phyloP scores from a whole-genome alignment of 2,329 filamentous ascomycete genomes.

The Penicillium sp. region DNA sequence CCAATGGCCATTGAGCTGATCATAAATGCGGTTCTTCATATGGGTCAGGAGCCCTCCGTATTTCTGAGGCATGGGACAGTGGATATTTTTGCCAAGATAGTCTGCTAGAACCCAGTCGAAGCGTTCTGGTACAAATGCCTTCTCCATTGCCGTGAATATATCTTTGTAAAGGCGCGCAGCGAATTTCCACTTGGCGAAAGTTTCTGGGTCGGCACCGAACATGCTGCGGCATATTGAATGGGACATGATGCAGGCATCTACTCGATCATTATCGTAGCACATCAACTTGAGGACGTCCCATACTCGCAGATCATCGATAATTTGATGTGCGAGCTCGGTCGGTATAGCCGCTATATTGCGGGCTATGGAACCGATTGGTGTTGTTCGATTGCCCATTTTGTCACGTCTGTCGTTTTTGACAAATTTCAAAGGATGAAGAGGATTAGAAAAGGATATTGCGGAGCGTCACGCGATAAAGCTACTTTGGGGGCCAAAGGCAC shows the following conservation, averaged over 20 bases:
- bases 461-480: background rate
- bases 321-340: conserved; percentile 18
- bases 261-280: conserved; percentile 1
- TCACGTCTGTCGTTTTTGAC: background rate
- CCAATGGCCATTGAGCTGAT: background rate
- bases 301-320: conserved; percentile 22
- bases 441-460: background rate
- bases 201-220: background rate
- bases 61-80: background rate
- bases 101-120: background rate
- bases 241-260: conserved; percentile 8
- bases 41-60: background rate
- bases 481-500: background rate
- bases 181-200: background rate
- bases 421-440: too few species aligned
- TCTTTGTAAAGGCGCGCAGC: background rate
- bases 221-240: conserved; percentile 8
- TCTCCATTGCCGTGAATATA: background rate
- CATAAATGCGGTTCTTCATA: background rate
- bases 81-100: background rate
- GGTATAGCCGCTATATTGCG: conserved; percentile 12
- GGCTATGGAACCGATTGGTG: background rate
- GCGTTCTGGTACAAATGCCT: background rate
- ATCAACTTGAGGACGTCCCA: conserved; percentile 18
- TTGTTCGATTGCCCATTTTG: background rate